A percentile compares a stretch with the other conserved stretches of the same genome.
Evolutionary conservation across 2,329 filamentous ascomycete genomes (phyloP).

Genomic region (Trichoderma sp.): DNA sequence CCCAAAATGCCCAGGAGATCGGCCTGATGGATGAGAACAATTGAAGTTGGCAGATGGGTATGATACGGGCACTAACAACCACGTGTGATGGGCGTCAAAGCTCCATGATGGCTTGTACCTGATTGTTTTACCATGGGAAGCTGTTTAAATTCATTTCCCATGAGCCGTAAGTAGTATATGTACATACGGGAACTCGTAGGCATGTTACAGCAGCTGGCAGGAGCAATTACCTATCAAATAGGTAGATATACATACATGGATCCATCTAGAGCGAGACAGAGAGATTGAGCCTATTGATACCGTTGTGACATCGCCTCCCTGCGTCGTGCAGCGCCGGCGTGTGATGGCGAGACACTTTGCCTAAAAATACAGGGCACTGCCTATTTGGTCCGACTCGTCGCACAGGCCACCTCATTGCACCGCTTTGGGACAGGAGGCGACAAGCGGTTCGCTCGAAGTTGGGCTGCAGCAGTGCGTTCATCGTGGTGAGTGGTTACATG

Average conservation of each 20-base stretch:
- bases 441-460: background rate
- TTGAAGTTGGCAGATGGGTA: background rate
- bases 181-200: background rate
- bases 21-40: background rate
- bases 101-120: background rate
- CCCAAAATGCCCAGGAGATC: background rate
- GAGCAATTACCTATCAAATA: background rate
- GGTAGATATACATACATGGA: background rate
- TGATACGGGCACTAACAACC: background rate
- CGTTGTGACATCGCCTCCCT: background rate
- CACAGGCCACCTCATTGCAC: background rate
- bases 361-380: background rate
- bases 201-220: background rate
- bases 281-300: background rate
- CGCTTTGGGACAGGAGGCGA: conserved; percentile 6
- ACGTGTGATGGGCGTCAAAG: background rate
- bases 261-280: background rate
- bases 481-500: background rate
- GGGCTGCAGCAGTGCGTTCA: background rate
- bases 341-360: background rate
- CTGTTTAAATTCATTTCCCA: background rate
- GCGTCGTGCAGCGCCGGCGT: background rate
- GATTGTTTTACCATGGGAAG: background rate
- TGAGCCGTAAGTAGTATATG: background rate
- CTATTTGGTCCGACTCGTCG: background rate